A percentile compares a stretch with the other conserved stretches of the same genome.
Evolutionary conservation across 1,139 yeast genomes (phyloP).

Genomic region (Diutina siamensis): DNA sequence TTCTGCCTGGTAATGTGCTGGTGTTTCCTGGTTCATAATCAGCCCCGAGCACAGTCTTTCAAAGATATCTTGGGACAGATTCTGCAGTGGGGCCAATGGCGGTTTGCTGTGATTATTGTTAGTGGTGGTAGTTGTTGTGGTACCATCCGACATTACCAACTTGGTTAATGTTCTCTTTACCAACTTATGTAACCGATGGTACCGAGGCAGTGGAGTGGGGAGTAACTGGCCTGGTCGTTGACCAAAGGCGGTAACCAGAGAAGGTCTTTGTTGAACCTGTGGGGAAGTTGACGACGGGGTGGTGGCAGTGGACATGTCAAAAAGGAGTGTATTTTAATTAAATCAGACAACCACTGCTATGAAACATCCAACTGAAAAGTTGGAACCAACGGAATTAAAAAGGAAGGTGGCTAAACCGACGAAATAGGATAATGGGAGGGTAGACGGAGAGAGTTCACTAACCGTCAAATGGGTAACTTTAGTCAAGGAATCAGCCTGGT

Average conservation of each 20-base stretch:
- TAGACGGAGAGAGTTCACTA: too few species aligned
- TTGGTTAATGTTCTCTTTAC: conserved; percentile 1
- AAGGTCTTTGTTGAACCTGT: background rate
- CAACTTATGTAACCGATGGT: background rate
- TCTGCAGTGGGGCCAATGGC: background rate
- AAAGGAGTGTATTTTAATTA: too few species aligned
- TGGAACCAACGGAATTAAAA: background rate
- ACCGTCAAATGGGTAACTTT: too few species aligned
- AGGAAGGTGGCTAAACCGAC: too few species aligned
- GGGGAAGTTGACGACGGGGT: background rate
- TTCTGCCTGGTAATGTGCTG: conserved; percentile 19
- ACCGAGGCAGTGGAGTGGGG: conserved; percentile 5
- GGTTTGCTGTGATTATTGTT: background rate
- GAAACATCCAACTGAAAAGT: too few species aligned
- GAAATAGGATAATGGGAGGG: background rate
- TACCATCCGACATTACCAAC: background rate
- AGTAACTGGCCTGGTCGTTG: background rate
- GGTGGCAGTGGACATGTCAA: background rate
- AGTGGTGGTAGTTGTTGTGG: background rate
- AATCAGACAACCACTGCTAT: too few species aligned
- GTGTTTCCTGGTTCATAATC: conserved; percentile 8
- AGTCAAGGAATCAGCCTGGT: too few species aligned
- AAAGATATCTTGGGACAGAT: background rate
- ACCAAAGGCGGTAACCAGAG: background rate
- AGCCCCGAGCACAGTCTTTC: conserved; percentile 2